These are phyloP conservation scores for Esteya vermicola DNA, from an alignment of 2,329 filamentous ascomycete species.

Conservation along the genomic window DNA sequence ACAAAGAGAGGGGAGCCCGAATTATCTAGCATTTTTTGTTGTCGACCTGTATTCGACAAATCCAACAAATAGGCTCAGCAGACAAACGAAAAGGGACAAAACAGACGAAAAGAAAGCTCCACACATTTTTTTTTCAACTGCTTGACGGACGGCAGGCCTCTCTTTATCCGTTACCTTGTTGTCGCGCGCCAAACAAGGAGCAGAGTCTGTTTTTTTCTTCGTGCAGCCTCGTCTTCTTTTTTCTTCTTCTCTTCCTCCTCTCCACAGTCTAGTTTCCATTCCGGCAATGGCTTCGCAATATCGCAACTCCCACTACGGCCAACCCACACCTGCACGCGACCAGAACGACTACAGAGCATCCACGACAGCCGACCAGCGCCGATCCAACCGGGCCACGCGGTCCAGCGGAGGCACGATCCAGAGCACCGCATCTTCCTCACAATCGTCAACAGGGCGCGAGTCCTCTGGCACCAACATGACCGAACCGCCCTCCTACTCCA, in stretches of 20 bases:
- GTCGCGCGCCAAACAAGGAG: background rate
- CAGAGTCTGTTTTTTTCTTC: no score
- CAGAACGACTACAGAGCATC: conserved; percentile 23
- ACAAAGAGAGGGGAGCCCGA: background rate
- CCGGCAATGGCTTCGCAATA: conserved; percentile 41
- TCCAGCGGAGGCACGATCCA: conserved; percentile 88
- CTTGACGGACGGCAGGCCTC: background rate
- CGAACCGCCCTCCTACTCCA: conserved; percentile 84
- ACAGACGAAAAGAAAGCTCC: background rate
- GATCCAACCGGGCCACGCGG: conserved; percentile 39
- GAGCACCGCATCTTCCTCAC: conserved; percentile 32
- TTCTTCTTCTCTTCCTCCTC: background rate
- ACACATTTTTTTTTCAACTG: background rate
- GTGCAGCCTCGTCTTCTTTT: background rate
- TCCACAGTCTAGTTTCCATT: no score
- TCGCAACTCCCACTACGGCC: conserved; percentile 38
- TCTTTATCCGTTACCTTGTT: background rate
- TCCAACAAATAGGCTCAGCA: no score
- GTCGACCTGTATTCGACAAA: no score
- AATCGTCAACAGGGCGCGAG: conserved; percentile 60
- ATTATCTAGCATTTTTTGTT: no score
- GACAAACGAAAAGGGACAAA: no score
- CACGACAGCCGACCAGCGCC: conserved; percentile 19
- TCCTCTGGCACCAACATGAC: conserved; percentile 73
- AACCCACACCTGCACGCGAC: conserved; percentile 21